Percentiles rank a stretch among this genome's conserved stretches.
Conservation (phyloP, 78 protist genomes). For the Isochrysis galbana region DNA sequence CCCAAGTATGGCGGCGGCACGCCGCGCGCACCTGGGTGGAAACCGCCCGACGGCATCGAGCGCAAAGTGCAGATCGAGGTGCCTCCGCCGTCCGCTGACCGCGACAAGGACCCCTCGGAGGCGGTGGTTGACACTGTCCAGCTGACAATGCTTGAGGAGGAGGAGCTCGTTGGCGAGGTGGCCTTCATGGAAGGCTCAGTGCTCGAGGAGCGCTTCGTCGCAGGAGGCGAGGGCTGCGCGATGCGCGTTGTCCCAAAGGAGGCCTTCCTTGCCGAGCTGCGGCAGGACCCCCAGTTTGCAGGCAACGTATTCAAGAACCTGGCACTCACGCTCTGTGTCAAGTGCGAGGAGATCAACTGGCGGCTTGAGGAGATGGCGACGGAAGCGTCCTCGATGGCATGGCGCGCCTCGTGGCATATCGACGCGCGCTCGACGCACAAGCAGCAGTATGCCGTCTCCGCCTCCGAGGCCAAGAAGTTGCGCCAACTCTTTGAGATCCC, state of each 20-base stretch:
- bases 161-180: neutral
- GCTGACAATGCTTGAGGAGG: no score
- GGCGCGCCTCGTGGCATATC: neutral
- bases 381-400: neutral
- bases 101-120: neutral
- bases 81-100: neutral
- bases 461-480: neutral
- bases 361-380: neutral
- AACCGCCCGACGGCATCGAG: no score
- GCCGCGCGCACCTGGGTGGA: no score
- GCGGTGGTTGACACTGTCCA: neutral
- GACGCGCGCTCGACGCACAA: neutral
- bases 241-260: neutral
- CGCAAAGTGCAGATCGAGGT: no score
- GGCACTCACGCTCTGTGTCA: neutral
- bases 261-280: neutral
- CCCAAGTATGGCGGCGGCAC: no score
- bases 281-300: neutral
- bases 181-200: neutral
- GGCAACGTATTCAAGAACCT: neutral
- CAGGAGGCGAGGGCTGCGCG: neutral
- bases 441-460: neutral
- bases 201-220: neutral
- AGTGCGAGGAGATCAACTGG: conserved; percentile 10
- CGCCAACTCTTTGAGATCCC: neutral